phyloP scores from a whole-genome alignment of 192 early-diverging fungal genomes.

The Obelidium mucronatum region DNA sequence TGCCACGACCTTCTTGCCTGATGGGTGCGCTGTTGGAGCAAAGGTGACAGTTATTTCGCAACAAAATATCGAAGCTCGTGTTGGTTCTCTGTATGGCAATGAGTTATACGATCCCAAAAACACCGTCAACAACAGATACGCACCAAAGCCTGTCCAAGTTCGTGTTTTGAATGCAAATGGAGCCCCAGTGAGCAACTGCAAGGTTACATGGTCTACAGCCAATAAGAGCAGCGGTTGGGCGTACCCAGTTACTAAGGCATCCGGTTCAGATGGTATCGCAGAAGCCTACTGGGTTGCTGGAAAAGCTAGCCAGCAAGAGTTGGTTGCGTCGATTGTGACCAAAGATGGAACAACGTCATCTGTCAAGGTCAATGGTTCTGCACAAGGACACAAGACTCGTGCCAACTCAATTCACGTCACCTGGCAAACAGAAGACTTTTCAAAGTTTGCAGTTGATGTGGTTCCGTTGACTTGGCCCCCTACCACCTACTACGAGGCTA shows the following conservation, averaged over 20 bases:
- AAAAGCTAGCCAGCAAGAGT: background rate
- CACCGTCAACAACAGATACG: constrained; percentile 1
- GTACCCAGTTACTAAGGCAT: background rate
- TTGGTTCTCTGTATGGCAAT: constrained; percentile 11
- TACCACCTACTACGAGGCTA: constrained; percentile 22
- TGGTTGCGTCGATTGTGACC: background rate
- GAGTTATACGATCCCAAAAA: constrained; percentile 18
- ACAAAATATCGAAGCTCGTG: background rate
- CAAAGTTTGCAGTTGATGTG: background rate
- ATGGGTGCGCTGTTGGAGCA: too few relatives aligned
- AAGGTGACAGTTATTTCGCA: too few relatives aligned
- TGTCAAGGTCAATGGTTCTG: background rate
- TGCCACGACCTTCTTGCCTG: too few relatives aligned
- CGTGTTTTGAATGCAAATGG: background rate
- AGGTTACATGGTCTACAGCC: background rate
- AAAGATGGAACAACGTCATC: background rate
- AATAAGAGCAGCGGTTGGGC: background rate
- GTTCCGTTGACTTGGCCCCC: constrained; percentile 10
- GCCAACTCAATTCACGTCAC: constrained; percentile 21
- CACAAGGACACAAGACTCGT: background rate
- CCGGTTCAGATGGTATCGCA: background rate
- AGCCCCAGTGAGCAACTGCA: background rate
- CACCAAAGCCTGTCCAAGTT: background rate
- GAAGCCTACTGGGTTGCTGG: constrained; percentile 8
- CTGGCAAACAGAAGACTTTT: background rate